Percentiles rank a stretch among this genome's conserved stretches.
phyloP scores from a whole-genome alignment of 306 rosid species.

The Lupinus albus region DNA sequence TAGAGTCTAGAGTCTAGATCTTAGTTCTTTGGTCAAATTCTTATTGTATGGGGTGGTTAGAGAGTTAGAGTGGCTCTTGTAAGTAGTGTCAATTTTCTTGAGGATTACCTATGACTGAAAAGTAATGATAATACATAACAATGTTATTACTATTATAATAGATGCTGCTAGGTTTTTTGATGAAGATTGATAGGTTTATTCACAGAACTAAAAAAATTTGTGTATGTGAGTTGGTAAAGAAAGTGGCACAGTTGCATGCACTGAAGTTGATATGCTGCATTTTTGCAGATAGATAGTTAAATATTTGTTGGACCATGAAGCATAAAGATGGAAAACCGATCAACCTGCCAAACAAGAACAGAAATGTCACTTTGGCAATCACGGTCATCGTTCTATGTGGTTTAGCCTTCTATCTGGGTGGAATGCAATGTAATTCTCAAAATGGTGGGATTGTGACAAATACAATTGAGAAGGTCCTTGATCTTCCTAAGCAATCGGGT shows the following conservation, averaged over 20 bases:
- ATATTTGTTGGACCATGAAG: slow-evolving; percentile 62
- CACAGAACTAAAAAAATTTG: neutral
- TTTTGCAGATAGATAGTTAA: slow-evolving; percentile 56
- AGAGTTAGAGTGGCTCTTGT: no score
- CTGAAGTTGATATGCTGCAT: slow-evolving; percentile 19
- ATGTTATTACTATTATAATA: no score
- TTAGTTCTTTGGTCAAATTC: slow-evolving; percentile 6
- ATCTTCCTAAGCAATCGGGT: slow-evolving; percentile 53
- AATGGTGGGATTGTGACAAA: slow-evolving; percentile 43
- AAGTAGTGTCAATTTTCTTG: no score
- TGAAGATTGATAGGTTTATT: no score
- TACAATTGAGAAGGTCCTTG: slow-evolving; percentile 42
- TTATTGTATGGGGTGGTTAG: neutral
- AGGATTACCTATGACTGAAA: no score
- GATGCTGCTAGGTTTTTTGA: neutral
- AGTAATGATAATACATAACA: neutral
- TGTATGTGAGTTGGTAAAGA: neutral
- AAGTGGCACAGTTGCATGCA: slow-evolving; percentile 20
- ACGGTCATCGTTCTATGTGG: slow-evolving; percentile 67
- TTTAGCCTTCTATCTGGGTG: slow-evolving; percentile 85
- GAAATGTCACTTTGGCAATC: slow-evolving; percentile 54
- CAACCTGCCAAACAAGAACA: slow-evolving; percentile 54
- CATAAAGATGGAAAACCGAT: slow-evolving; percentile 87
- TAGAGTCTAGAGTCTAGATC: neutral
- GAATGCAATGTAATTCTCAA: slow-evolving; percentile 61